A percentile compares a stretch with the other conserved stretches of the same genome.
These are phyloP conservation scores for Chamaecyparis obtusa DNA, from an alignment of 75 land plant species.

Conservation along the genomic window DNA sequence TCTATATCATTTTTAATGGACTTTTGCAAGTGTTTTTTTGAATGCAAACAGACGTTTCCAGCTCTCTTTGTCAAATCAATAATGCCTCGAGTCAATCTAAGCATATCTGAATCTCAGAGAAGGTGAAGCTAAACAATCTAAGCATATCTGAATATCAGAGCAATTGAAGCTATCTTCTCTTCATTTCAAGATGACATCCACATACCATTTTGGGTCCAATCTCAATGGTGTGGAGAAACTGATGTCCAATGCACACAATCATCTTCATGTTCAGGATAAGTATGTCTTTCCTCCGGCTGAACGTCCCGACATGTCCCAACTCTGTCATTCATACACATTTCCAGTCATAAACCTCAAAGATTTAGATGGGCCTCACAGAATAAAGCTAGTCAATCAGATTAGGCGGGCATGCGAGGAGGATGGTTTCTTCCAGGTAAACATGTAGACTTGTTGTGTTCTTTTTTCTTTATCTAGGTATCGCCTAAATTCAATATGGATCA, in stretches of 20 bases:
- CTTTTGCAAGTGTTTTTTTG: no score
- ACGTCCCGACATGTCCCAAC: background rate
- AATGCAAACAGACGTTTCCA: no score
- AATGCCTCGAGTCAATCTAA: no score
- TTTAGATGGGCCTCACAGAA: conserved; percentile 23
- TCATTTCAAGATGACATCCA: background rate
- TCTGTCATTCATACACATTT: conserved; percentile 3
- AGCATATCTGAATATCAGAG: no score
- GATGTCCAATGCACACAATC: background rate
- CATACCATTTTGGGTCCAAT: background rate
- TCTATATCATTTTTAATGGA: no score
- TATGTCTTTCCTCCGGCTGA: background rate
- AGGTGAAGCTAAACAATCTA: no score
- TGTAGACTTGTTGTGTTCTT: background rate
- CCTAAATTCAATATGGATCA: background rate
- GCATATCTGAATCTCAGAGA: no score
- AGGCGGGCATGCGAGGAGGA: conserved; percentile 15
- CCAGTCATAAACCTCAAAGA: conserved; percentile 53
- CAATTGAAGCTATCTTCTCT: no score
- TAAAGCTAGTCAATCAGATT: background rate
- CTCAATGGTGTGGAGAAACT: background rate
- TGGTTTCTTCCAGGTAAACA: conserved; percentile 32
- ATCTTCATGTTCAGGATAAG: background rate
- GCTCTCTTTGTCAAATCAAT: no score
- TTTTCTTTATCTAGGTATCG: background rate